Evolutionary conservation across 148 eudicot species (phyloP).

Genomic region (Gaultheria prostrata): DNA sequence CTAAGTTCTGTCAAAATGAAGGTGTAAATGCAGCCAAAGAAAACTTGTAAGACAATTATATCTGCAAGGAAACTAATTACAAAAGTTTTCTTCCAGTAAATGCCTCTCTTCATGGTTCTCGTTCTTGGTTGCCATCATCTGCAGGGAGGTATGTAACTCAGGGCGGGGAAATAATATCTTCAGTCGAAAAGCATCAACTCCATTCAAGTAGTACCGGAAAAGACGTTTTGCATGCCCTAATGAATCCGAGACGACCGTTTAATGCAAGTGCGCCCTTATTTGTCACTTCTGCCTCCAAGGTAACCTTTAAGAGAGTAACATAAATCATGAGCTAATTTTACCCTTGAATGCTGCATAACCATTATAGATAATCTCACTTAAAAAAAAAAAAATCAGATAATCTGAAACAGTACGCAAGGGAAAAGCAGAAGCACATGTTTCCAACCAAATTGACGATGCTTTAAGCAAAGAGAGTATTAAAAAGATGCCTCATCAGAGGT

Average conservation of each 20-base stretch:
- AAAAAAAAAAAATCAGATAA: neutral
- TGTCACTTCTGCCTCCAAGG: slow-evolving; percentile 95
- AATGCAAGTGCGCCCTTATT: slow-evolving; percentile 93
- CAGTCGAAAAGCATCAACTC: slow-evolving; percentile 90
- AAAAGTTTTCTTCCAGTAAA: slow-evolving; percentile 4
- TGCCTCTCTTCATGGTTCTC: slow-evolving; percentile 30
- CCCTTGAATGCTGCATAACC: neutral
- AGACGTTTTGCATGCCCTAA: slow-evolving; percentile 93
- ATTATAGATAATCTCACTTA: too few species aligned
- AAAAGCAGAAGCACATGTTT: neutral
- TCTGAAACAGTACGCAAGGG: neutral
- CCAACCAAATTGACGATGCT: neutral
- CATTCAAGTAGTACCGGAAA: slow-evolving; percentile 86
- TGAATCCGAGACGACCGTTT: slow-evolving; percentile 90
- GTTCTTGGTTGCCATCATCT: slow-evolving; percentile 24
- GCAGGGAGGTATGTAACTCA: slow-evolving; percentile 38
- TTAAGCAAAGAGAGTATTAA: neutral
- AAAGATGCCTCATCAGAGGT: neutral
- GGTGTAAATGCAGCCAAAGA: too few species aligned
- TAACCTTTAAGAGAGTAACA: slow-evolving; percentile 51
- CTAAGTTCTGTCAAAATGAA: neutral
- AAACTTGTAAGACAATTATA: neutral
- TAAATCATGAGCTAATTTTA: slow-evolving; percentile 11
- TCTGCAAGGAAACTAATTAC: neutral
- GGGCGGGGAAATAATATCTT: slow-evolving; percentile 76